Evolutionary conservation across 345 rosid genomes (phyloP).

Genomic region (Eucalyptus microcorys): DNA sequence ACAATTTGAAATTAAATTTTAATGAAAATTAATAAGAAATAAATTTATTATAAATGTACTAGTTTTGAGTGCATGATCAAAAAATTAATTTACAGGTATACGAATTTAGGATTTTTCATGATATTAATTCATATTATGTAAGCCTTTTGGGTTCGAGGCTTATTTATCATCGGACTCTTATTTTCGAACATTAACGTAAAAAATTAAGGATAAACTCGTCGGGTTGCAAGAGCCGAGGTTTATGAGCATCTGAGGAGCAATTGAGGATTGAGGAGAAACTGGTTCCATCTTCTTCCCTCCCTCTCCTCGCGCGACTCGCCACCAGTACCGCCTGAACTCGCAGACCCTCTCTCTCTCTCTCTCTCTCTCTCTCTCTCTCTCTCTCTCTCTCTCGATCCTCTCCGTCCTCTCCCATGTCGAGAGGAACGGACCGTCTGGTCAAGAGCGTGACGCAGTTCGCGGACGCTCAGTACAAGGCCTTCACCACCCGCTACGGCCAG

Average conservation of each 20-base stretch:
- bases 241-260: neutral
- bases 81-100: accelerated
- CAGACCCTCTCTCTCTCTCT: neutral
- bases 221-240: neutral
- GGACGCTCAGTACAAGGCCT: constrained; percentile 38
- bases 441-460: constrained; percentile 47
- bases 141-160: too few species aligned
- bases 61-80: accelerated
- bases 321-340: neutral
- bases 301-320: neutral
- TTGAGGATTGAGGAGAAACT: neutral
- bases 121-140: accelerated
- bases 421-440: constrained; percentile 45
- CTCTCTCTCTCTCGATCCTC: neutral
- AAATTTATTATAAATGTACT: accelerated
- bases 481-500: constrained; percentile 51
- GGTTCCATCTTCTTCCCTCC: neutral
- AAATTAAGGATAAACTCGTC: neutral
- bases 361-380: neutral
- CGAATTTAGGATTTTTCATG: accelerated
- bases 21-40: accelerated
- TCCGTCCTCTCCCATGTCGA: constrained; percentile 29
- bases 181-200: neutral
- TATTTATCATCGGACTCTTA: too few species aligned
- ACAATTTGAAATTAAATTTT: accelerated